Conservation (phyloP, 2,329 filamentous ascomycete genomes). For the Colletotrichum sp. region DNA sequence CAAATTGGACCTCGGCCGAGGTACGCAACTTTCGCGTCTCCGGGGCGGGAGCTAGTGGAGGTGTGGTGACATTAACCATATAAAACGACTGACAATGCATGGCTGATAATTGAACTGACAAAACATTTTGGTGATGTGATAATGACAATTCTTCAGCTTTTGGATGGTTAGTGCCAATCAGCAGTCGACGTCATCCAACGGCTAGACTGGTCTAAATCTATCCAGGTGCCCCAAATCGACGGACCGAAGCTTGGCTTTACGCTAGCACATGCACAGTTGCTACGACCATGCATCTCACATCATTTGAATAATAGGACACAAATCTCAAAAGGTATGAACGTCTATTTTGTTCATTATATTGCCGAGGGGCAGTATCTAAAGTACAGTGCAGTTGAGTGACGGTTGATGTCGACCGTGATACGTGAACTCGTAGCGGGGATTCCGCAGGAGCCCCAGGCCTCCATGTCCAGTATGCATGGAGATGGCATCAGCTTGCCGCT, state of each 20-base stretch:
- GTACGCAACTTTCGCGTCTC: neutral
- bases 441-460: neutral
- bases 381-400: neutral
- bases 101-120: neutral
- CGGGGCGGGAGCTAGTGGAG: neutral
- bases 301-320: neutral
- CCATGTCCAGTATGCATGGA: constrained; percentile 10
- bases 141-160: neutral
- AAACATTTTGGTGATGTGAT: neutral
- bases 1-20: constrained; percentile 10
- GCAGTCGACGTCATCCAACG: neutral
- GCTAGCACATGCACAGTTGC: neutral
- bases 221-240: neutral
- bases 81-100: neutral
- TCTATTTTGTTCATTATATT: neutral
- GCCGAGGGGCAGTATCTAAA: constrained; percentile 7
- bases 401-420: neutral
- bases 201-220: neutral
- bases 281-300: neutral
- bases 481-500: constrained; percentile 1
- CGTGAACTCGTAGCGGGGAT: neutral
- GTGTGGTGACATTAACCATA: neutral
- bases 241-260: neutral
- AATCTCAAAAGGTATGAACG: neutral
- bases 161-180: neutral